Evolutionary conservation across 441 rosid genomes (phyloP).

Genomic region (Raphanus hybrid): DNA sequence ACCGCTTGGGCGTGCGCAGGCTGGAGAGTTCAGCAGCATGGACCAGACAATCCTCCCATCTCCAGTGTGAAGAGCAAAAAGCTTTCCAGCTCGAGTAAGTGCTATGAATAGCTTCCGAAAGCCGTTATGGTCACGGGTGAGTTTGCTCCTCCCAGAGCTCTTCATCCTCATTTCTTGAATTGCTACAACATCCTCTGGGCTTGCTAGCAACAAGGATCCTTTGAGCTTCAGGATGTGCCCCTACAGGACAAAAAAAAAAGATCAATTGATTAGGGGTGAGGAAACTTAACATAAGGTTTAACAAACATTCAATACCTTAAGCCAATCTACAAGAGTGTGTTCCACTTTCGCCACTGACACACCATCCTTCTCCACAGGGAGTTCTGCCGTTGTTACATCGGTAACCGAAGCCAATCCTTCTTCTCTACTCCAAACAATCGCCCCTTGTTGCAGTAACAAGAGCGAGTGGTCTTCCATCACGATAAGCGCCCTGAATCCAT

Average conservation of each 20-base stretch:
- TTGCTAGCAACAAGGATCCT: conserved; percentile 95
- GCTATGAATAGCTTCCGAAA: conserved; percentile 90
- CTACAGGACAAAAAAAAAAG: conserved; percentile 52
- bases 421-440: conserved; percentile 96
- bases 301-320: conserved; percentile 60
- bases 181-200: conserved; percentile 88
- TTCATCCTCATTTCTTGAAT: conserved; percentile 88
- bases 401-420: conserved; percentile 92
- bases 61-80: conserved; percentile 97
- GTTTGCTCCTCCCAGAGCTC: conserved; percentile 92
- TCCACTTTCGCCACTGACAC: conserved; percentile 97
- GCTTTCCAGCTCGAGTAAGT: conserved; percentile 85
- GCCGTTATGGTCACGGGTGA: conserved; percentile 99
- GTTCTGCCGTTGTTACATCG: conserved; percentile 85
- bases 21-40: conserved; percentile 58
- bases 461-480: conserved; percentile 99
- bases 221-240: conserved; percentile 95
- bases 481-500: conserved; percentile 96
- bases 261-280: conserved; percentile 23
- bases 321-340: conserved; percentile 94
- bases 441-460: conserved; percentile 90
- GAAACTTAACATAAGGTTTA: conserved; percentile 11
- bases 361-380: conserved; percentile 88
- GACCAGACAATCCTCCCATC: conserved; percentile 98
- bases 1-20: conserved; percentile 64